A percentile compares a stretch with the other conserved stretches of the same genome.
These are phyloP conservation scores for Vanrija sp. DNA, from an alignment of 1,284 basidiomycete genomes.

Conservation along the genomic window DNA sequence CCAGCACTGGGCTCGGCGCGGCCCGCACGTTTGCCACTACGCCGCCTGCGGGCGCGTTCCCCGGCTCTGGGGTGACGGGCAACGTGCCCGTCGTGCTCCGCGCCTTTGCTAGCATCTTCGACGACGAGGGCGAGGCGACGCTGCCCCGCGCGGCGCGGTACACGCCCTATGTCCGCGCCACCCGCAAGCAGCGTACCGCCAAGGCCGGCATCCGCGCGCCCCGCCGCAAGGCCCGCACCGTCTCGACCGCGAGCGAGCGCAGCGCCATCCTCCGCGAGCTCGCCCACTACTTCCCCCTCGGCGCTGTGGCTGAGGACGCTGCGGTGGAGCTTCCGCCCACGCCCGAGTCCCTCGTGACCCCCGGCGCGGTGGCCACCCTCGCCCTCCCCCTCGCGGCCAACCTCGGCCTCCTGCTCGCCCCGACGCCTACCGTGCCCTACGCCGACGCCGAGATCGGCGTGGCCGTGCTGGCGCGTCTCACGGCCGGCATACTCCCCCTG, in stretches of 20 bases:
- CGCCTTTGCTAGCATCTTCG: slow-evolving; percentile 30
- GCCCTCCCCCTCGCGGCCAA: slow-evolving; percentile 33
- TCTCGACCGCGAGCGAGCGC: no score
- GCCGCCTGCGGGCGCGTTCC: slow-evolving; percentile 12
- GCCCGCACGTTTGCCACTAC: slow-evolving; percentile 32
- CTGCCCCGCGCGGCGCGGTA: slow-evolving; percentile 31
- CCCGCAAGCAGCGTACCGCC: not conserved
- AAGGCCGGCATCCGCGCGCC: not conserved
- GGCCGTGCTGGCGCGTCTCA: slow-evolving; percentile 30
- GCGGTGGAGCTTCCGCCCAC: slow-evolving; percentile 19
- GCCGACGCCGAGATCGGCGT: slow-evolving; percentile 35
- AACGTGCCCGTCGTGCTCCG: slow-evolving; percentile 36
- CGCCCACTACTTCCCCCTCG: slow-evolving; percentile 35
- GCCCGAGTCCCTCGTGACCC: slow-evolving; percentile 36
- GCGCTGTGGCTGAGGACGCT: slow-evolving; percentile 1
- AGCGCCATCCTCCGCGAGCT: slow-evolving; percentile 23
- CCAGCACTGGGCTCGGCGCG: slow-evolving; percentile 32
- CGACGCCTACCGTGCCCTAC: slow-evolving; percentile 27
- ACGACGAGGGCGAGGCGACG: slow-evolving; percentile 24
- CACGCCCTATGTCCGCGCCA: slow-evolving; percentile 22
- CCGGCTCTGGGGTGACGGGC: slow-evolving; percentile 4
- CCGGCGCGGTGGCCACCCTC: slow-evolving; percentile 29
- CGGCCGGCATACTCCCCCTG: slow-evolving; percentile 27
- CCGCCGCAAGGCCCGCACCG: not conserved
- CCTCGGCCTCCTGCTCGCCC: slow-evolving; percentile 29